Evolutionary conservation across 495 filamentous ascomycete species (phyloP).

Genomic region (Entonaema liquescens): DNA sequence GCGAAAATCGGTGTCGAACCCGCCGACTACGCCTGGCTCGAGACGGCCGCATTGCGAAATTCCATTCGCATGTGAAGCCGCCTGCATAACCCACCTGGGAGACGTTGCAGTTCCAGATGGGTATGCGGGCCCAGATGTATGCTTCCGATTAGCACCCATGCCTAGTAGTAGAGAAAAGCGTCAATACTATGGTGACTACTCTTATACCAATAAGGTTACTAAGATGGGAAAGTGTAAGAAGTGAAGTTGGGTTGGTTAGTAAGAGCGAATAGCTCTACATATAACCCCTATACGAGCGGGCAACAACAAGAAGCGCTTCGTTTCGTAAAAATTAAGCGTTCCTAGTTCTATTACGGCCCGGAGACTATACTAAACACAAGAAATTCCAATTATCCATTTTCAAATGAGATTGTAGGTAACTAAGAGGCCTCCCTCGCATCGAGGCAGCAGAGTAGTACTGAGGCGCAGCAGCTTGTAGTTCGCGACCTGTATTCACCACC

Average conservation of each 20-base stretch:
- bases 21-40: neutral
- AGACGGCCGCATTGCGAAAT: constrained; percentile 2
- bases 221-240: neutral
- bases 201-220: neutral
- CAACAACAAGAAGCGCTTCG: neutral
- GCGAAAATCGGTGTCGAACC: constrained; percentile 1
- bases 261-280: no score
- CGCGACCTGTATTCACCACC: constrained; percentile 16
- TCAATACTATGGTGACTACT: neutral
- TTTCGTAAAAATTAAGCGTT: neutral
- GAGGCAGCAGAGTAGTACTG: constrained; percentile 27
- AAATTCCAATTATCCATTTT: constrained; percentile 1
- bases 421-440: constrained; percentile 19
- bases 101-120: neutral
- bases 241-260: neutral
- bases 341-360: neutral
- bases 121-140: neutral
- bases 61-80: neutral
- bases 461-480: constrained; percentile 27
- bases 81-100: neutral
- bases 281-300: neutral
- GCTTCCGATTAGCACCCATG: constrained; percentile 15
- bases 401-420: constrained; percentile 2
- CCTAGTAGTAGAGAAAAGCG: neutral
- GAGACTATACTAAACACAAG: neutral